Evolutionary conservation across 768 basidiomycete genomes (phyloP).

Genomic region (Cystofilobasidium capitatum): DNA sequence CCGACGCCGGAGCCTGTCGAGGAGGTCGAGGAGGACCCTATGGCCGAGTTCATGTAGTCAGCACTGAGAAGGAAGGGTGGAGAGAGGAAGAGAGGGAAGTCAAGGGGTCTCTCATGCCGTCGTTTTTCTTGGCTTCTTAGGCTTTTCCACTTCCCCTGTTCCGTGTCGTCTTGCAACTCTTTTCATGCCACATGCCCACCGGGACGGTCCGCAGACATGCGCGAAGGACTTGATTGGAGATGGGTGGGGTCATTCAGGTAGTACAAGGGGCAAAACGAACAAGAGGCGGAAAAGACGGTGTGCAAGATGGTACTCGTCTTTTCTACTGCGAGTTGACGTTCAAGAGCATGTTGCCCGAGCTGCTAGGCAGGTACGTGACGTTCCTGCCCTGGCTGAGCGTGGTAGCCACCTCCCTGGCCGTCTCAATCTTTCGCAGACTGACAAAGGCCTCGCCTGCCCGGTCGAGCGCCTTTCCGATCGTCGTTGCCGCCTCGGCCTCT

Average conservation of each 20-base stretch:
- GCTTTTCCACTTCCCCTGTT: too few species aligned
- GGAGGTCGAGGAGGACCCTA: not conserved
- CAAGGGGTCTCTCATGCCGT: not conserved
- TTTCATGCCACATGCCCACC: too few species aligned
- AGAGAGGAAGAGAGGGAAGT: not conserved
- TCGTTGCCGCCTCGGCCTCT: slow-evolving; percentile 91
- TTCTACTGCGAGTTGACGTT: slow-evolving; percentile 55
- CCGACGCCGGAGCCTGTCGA: slow-evolving; percentile 4
- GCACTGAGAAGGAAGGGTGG: not conserved
- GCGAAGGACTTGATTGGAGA: too few species aligned
- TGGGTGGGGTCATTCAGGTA: not conserved
- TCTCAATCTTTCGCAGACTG: slow-evolving; percentile 89
- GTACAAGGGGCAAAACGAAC: not conserved
- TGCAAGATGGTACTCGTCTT: not conserved
- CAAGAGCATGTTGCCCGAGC: slow-evolving; percentile 68
- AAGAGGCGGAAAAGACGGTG: not conserved
- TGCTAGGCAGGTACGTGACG: slow-evolving; percentile 79
- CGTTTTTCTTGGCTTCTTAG: too few species aligned
- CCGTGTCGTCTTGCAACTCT: too few species aligned
- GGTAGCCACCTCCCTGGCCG: slow-evolving; percentile 90
- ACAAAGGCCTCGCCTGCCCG: slow-evolving; percentile 95
- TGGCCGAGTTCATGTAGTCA: not conserved
- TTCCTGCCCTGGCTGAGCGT: slow-evolving; percentile 55
- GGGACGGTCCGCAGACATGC: too few species aligned
- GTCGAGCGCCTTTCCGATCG: slow-evolving; percentile 80